Percentiles rank a stretch among this genome's conserved stretches.
Conservation (phyloP, 2,329 filamentous ascomycete species). For the Penicillium occitanis region DNA sequence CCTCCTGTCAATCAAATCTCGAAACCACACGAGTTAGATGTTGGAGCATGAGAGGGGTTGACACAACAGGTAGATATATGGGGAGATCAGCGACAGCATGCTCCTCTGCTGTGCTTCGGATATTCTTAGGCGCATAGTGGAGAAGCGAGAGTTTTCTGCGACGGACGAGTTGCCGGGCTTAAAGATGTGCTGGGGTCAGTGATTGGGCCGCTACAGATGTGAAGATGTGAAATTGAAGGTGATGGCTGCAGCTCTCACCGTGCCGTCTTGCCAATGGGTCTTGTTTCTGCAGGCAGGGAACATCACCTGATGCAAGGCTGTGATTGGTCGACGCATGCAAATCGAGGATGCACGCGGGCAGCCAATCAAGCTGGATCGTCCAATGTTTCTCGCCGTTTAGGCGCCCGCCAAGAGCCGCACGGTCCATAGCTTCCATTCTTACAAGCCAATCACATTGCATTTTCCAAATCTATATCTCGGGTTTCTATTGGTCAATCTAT, state of each 20-base stretch:
- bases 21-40: constrained; percentile 10
- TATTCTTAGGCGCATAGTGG: constrained; percentile 14
- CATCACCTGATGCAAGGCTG: neutral
- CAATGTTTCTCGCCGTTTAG: constrained; percentile 15
- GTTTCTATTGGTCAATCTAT: neutral
- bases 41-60: constrained; percentile 5
- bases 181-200: constrained; percentile 12
- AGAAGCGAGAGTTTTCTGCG: constrained; percentile 3
- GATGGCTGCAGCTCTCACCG: constrained; percentile 15
- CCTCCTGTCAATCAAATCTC: constrained; percentile 9
- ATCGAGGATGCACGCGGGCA: neutral
- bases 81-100: constrained; percentile 1
- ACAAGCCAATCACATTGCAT: neutral
- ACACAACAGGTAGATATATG: constrained; percentile 7
- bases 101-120: neutral
- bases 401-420: constrained; percentile 19
- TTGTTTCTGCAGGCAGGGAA: constrained; percentile 1
- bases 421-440: neutral
- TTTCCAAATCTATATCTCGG: no score
- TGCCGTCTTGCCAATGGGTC: constrained; percentile 9
- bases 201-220: constrained; percentile 14
- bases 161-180: constrained; percentile 12
- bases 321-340: constrained; percentile 9
- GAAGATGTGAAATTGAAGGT: constrained; percentile 15
- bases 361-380: neutral